Evolutionary conservation across 106 monocot genomes (phyloP), one percentile per base, ranked within the genome.

Genomic region (Acorus gramineus): DNA sequence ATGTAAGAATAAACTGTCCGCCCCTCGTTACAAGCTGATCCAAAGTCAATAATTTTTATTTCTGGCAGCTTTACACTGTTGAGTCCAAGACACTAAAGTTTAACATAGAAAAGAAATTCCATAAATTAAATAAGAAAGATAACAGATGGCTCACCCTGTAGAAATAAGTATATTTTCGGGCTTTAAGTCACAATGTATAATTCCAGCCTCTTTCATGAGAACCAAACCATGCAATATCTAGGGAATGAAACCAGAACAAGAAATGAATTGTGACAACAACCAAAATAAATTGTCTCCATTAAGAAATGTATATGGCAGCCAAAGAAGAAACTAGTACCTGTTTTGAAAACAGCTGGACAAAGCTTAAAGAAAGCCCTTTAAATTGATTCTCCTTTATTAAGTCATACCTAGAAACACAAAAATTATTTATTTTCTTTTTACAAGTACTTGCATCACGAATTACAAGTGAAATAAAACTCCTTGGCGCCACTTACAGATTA

Each of bases 151-250:
- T 76, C 59, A 88, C 98, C 77, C 85, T 63, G 81, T 63, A 60
- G 80, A 79, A 14, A 98, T 68, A 44, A 98, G 92, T 62, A 98
- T 89, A 61, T 98, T 98, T 79, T 98, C 98, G 42, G 98, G 98
- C 58, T 98, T 98, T 59, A 98, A 60, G 84, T 98, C 98, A 85
- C 98, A 98, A 70, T 98, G 98, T 79, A 98, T 98, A 4, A 98
- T 80, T 5, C 83, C 85, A 63, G 88, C 85, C 68, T 92, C 85
- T 72, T 98, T 98, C 83, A 92, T 77, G 67, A 92, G 61, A 68
- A 88, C 66, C 78, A 98, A 69, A 52, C 88, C 88, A 66, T 79
- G 70, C 73, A 98, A 71, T 42, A 98, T 98, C 98, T 98, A 71
- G 51, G 47, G 47, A 60, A 65, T 55, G 62, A 47, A 63, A 11